Evolutionary conservation across 805 yeast genomes (phyloP), one percentile per base, ranked within the genome.

Genomic region (Ogataea methanolica): DNA sequence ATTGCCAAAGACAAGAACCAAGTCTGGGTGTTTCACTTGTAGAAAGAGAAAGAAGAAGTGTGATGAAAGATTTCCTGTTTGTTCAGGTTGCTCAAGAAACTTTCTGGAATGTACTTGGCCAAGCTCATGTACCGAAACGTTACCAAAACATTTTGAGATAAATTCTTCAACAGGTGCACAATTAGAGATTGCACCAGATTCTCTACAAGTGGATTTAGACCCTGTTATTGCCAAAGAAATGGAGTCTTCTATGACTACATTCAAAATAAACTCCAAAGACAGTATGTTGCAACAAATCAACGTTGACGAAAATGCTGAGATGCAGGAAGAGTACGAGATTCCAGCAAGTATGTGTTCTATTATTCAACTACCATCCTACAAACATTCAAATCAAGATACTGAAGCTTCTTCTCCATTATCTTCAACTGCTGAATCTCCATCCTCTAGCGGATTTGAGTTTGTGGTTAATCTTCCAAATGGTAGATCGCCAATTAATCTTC

Each of bases 21-120:
- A 59, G 46, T 57, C 64, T 2, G 72, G 72, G 21, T 68, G 72
- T 51, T 64, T 68, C 46, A 66, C 71, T 4, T 68, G 72, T 47
- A 53, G 72, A 16, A 65, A 62, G 47, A 57, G 71, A 37, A 67
- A 67, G 59, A 67, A 67, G 62, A 67, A 66, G 51, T 67, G 72
- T 51, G 63, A 66, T 51, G 70, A 67, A 49, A 49, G 40, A 5
- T 55, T 44, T 22, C 70, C 70, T 11, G 55, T 56, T 6, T 67
- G 72, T 47, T 54, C 64, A 6, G 71, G 70, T 7, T 67, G 71
- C 47, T 49, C 65, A 12, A 48, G 71, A 36, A 67, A 68, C 44
- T 64, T 56, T 26, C 52, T 66, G 19, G 51, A 61, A 42, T 68
- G 72, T 48, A 53, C 55, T 26, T 68, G 70, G 68, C 72, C 72